Base-by-base conservation (phyloP, 208 protist species). In the Crithidia sp. region DNA sequence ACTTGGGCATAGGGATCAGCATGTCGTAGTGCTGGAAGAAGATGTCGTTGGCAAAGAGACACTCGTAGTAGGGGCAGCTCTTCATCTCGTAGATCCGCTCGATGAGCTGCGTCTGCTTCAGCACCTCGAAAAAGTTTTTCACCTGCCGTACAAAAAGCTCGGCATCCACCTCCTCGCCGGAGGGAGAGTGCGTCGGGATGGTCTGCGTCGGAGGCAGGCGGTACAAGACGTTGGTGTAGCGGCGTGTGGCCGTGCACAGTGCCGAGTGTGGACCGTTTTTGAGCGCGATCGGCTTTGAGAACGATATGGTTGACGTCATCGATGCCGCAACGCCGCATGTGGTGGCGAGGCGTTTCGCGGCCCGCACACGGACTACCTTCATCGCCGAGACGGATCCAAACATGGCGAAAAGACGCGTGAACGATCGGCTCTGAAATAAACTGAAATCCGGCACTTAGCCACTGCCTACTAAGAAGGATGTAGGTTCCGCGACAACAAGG, bases 1-100 rank as follows among this genome's bases (percentile, higher is more conserved):
- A 86, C 74, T 94, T 93, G 9, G 92, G 92, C 92, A 96, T 96
- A 5, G 89, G 89, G 39, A 96, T 47, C 43, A 96, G 84, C 74
- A 96, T 62, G 56, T 92, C 84, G 74, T 87, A 84, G 64, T 94
- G 85, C 75, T 94, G 89, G 79, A 94, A 94, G 37, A 95, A 62
- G 40, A 96, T 47, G 56, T 96, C 92, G 36, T 77, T 84, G 44
- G 80, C 78, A 67, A 94, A 95, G 59, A 95, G 65, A 52, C 81
- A 94, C 19, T 94, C 89, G 79, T 89, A 95, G 79, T 96, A 95
- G 7, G 92, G 92, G 70, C 82, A 93, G 49, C 76, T 71, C 44
- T 83, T 77, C 92, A 96, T 96, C 68, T 95, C 90, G 67, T 95
- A 88, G 36, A 93, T 69, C 67, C 78, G 60, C 37, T 96, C 89